A percentile compares a stretch with the other conserved stretches of the same genome.
phyloP scores from a whole-genome alignment of 192 early-diverging fungal species.

The Entomortierella parvispora region DNA sequence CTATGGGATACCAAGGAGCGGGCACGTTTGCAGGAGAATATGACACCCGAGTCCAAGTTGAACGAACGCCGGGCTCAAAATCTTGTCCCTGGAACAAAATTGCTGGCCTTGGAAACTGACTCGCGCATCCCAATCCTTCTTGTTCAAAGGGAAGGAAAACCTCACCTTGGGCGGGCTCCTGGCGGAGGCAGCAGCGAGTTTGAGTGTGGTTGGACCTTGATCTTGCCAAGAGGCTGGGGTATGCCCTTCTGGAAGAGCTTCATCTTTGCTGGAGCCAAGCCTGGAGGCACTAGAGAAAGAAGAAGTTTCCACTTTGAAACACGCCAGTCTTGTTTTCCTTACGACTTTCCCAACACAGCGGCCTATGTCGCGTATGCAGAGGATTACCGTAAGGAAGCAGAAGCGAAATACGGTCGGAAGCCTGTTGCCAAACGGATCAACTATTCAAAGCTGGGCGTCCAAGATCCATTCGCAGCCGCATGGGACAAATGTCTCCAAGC shows the following conservation, averaged over 20 bases:
- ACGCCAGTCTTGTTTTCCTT: constrained; percentile 80
- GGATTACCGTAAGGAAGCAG: constrained; percentile 47
- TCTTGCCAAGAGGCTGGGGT: constrained; percentile 85
- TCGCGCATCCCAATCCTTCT: constrained; percentile 82
- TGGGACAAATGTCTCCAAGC: constrained; percentile 58
- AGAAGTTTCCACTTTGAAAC: constrained; percentile 80
- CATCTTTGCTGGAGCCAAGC: constrained; percentile 87
- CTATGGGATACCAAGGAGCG: constrained; percentile 70
- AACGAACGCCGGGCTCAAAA: constrained; percentile 57
- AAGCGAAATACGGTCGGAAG: constrained; percentile 67
- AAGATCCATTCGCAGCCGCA: constrained; percentile 75
- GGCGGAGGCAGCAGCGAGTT: constrained; percentile 57
- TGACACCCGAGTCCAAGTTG: constrained; percentile 22
- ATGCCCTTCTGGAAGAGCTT: constrained; percentile 90
- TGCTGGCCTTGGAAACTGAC: constrained; percentile 64
- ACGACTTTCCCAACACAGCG: constrained; percentile 82
- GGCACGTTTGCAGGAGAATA: constrained; percentile 40
- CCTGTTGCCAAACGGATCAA: constrained; percentile 88
- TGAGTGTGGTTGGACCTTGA: constrained; percentile 81
- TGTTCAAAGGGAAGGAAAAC: constrained; percentile 71
- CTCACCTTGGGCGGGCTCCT: constrained; percentile 20
- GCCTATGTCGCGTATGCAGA: constrained; percentile 68
- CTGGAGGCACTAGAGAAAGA: constrained; percentile 80
- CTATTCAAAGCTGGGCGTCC: constrained; percentile 74
- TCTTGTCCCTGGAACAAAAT: constrained; percentile 78